These are phyloP conservation scores for Nitzschia sp. DNA, from an alignment of 108 stramenopile species.

Conservation along the genomic window DNA sequence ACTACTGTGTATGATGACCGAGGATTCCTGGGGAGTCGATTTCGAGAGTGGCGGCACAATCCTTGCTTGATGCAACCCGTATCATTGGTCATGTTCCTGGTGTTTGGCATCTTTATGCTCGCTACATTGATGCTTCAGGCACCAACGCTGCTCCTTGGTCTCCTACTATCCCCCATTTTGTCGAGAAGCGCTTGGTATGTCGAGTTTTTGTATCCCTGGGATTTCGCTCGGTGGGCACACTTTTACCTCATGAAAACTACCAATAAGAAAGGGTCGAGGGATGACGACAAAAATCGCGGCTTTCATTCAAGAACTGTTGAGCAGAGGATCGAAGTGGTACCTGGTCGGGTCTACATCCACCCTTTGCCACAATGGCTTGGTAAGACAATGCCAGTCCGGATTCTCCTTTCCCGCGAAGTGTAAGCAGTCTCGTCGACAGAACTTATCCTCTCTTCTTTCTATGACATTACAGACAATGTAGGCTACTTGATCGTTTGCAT, in stretches of 20 bases:
- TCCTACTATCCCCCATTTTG: conserved; percentile 61
- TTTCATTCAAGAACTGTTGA: conserved; percentile 78
- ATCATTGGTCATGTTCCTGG: conserved; percentile 48
- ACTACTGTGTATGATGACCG: background rate
- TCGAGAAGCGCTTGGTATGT: conserved; percentile 57
- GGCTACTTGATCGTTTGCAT: conserved; percentile 76
- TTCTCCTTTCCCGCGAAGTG: background rate
- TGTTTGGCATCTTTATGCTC: conserved; percentile 46
- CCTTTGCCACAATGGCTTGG: conserved; percentile 54
- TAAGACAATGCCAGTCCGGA: background rate
- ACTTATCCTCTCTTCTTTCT: background rate
- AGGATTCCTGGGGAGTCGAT: conserved; percentile 9
- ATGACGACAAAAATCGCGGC: conserved; percentile 40
- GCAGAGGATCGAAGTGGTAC: conserved; percentile 63
- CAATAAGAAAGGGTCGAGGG: conserved; percentile 19
- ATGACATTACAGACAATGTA: conserved; percentile 68
- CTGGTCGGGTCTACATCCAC: conserved; percentile 74
- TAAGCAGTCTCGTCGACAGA: background rate
- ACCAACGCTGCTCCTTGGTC: conserved; percentile 63
- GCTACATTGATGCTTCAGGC: conserved; percentile 42
- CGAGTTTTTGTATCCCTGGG: conserved; percentile 71
- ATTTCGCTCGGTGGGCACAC: conserved; percentile 70
- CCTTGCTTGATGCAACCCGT: conserved; percentile 72
- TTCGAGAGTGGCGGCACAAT: conserved; percentile 73
- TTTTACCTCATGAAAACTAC: conserved; percentile 45